Conservation (phyloP, 2,329 filamentous ascomycete genomes). For the Aspergillus latus region DNA sequence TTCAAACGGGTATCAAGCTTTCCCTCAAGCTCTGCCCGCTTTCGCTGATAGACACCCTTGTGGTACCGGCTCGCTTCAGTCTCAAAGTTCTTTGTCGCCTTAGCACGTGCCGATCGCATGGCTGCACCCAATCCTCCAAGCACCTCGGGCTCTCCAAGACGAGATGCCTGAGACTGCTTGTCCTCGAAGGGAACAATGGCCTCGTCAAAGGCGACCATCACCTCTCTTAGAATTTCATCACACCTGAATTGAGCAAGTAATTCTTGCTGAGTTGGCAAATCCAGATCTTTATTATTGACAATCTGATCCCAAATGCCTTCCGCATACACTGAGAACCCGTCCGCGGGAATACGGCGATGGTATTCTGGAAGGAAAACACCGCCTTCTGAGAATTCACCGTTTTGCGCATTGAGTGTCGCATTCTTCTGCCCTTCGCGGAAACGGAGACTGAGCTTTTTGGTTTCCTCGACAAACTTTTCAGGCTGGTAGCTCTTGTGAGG, state of each 20-base stretch:
- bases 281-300: constrained; percentile 96
- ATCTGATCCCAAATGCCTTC: constrained; percentile 98
- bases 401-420: constrained; percentile 59
- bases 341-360: constrained; percentile 90
- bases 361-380: constrained; percentile 91
- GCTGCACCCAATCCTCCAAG: constrained; percentile 71
- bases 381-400: constrained; percentile 71
- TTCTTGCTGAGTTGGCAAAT: constrained; percentile 95
- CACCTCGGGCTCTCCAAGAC: constrained; percentile 70
- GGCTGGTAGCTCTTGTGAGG: constrained; percentile 96
- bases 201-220: constrained; percentile 78
- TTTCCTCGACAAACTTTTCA: constrained; percentile 81
- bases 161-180: constrained; percentile 71
- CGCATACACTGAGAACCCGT: constrained; percentile 93
- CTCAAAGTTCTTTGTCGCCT: constrained; percentile 81
- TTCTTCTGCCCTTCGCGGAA: constrained; percentile 81
- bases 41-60: constrained; percentile 88
- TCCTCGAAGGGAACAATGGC: constrained; percentile 82
- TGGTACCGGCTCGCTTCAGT: constrained; percentile 90
- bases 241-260: constrained; percentile 95
- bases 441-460: constrained; percentile 73
- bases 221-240: constrained; percentile 92
- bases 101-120: constrained; percentile 70
- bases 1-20: constrained; percentile 91
- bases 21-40: constrained; percentile 76